Percentiles rank a stretch among this genome's conserved stretches.
phyloP scores from a whole-genome alignment of 1,284 basidiomycete species.

The Ustilago tritici region DNA sequence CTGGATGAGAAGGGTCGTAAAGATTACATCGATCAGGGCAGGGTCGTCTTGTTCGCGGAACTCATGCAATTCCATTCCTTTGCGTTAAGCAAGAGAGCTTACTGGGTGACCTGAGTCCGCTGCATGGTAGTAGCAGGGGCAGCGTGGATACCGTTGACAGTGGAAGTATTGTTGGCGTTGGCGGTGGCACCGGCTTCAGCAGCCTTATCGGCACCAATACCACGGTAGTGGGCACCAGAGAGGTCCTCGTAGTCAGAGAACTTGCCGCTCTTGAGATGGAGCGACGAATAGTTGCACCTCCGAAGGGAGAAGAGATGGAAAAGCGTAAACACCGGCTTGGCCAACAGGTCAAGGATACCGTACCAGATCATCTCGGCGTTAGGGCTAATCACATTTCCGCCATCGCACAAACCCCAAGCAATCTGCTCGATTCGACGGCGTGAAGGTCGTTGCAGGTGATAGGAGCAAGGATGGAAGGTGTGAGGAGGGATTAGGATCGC shows the following conservation, averaged over 20 bases:
- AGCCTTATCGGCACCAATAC: slow-evolving; percentile 32
- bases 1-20: background rate
- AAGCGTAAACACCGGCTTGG: slow-evolving; percentile 70
- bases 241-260: slow-evolving; percentile 55
- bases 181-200: slow-evolving; percentile 28
- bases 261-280: slow-evolving; percentile 58
- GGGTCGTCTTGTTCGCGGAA: background rate
- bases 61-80: background rate
- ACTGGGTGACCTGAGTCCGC: slow-evolving; percentile 37
- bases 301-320: slow-evolving; percentile 61
- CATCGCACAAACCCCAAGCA: slow-evolving; percentile 73
- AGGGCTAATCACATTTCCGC: slow-evolving; percentile 72
- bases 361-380: slow-evolving; percentile 74
- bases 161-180: slow-evolving; percentile 10
- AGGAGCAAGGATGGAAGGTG: slow-evolving; percentile 68
- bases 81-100: slow-evolving; percentile 8
- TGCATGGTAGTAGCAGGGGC: slow-evolving; percentile 42
- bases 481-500: background rate
- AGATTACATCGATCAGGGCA: background rate
- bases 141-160: background rate
- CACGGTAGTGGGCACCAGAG: slow-evolving; percentile 21
- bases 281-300: slow-evolving; percentile 53
- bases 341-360: slow-evolving; percentile 75
- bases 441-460: slow-evolving; percentile 71
- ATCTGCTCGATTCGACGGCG: slow-evolving; percentile 61